Evolutionary conservation across 768 basidiomycete species (phyloP), one percentile per base, ranked within the genome.

Genomic region (Collybia sordida): DNA sequence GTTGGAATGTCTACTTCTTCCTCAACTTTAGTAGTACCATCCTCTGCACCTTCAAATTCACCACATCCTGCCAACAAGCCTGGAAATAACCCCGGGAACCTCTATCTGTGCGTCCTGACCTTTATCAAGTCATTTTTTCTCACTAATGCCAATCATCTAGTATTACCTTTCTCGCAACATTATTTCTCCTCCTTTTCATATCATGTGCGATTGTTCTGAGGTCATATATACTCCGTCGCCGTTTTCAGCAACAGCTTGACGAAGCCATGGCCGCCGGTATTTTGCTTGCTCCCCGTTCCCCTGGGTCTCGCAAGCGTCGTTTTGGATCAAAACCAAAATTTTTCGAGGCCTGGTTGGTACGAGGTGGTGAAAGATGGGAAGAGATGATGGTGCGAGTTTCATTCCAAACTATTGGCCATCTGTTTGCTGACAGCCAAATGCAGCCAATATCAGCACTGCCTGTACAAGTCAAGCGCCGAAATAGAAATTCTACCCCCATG

Each of bases 81-180:
- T 14, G 47, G 54, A 31, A 47, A 12, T 21, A 62, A 45, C 37
- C 57, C 70, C 24, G 70, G 69, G 58, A 77, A 75, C 53, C 72
- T 78, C 43, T 78, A 78, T 51, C 67, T 80, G 74, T 73, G 39
- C 24, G 72, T 25, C 46, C 24, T 31, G 22, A 31, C 23, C 39
- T 43, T 12, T 11, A 15, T 24, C 15, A 3, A 31, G 31, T 17
- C 34, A 28, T 46, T 42, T 27, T 37, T 39, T 59, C 40, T 49
- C 11, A 50, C 43, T 42, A 28, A 49, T 40, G 31, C 52, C 50
- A 43, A 15, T 34, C 34, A 42, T 51, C 28, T 62, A 86, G 83
- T 22, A 81, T 85, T 64, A 88, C 86, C 3, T 89, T 88, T 58
- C 78, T 88, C 31, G 84, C 86, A 19, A 88, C 86, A 3, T 76